Evolutionary conservation across 169 alveolate species (phyloP), one percentile per base, ranked within the genome.

Genomic region (Plasmodium inui): DNA sequence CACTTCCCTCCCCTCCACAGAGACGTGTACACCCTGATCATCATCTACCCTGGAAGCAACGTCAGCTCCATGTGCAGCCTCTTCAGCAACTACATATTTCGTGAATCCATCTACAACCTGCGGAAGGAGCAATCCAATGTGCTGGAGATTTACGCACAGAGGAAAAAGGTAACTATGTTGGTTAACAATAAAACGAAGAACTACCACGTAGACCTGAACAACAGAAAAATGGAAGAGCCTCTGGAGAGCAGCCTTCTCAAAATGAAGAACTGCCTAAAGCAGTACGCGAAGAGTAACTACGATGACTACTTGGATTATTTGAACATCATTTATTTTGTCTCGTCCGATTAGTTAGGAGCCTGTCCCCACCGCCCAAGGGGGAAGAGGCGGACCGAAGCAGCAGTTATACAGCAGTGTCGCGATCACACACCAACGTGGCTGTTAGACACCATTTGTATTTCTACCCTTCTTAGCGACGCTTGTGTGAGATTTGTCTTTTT

Each of bases 51-150:
- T 0, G 88, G 93, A 9, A 39, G 61, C 41, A 57, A 79, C 72
- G 4, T 88, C 44, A 61, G 71, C 32, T 55, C 9, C 14, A 34
- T 71, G 19, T 88, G 89, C 57, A 76, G 44, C 37, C 44, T 37
- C 32, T 39, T 88, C 34, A 88, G 30, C 82, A 79, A 34, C 46
- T 88, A 76, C 30, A n/a, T 88, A 19, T 88, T 88, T 32, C 57
- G 82, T 3, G 84, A 88, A 19, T 76, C 89, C 14, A 53, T 88
- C 37, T 88, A 53, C 73, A 88, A 53, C 30, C 14, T 88, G 28
- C 55, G 83, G 22, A 78, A 76, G 17, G 93, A 88, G 71, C 89
- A 88, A 10, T 76, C 93, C 9, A 88, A 88, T 28, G 93, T 88
- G 8, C 93, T 88, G 6, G 93, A 88, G 37, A 88, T 88, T 2